phyloP scores from a whole-genome alignment of 179 eudicot genomes.

The Gypsophila paniculata region DNA sequence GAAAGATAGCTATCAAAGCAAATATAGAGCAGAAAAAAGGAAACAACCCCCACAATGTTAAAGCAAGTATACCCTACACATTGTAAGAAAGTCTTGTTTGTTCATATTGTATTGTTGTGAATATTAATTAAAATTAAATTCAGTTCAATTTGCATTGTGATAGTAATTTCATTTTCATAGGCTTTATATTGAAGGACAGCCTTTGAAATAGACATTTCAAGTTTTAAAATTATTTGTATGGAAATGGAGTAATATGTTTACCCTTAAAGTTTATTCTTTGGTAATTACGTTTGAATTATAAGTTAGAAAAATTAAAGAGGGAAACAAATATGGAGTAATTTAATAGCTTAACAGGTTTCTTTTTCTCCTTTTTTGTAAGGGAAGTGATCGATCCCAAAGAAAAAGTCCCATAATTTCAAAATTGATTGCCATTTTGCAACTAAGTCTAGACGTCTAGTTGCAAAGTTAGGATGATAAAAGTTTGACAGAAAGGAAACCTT shows the following conservation, averaged over 20 bases:
- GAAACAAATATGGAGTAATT: no score
- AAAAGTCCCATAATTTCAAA: no score
- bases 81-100: constrained; percentile 8
- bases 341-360: no score
- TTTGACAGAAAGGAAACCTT: no score
- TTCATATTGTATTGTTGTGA: constrained; percentile 18
- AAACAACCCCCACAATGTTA: constrained; percentile 9
- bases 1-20: constrained; percentile 8
- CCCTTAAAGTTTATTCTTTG: no score
- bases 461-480: no score
- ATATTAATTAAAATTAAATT: not conserved
- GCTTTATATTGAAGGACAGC: constrained; percentile 15
- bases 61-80: constrained; percentile 6
- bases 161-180: constrained; percentile 7
- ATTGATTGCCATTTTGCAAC: no score
- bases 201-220: constrained; percentile 25
- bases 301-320: no score
- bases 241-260: not conserved
- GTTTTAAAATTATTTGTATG: not conserved
- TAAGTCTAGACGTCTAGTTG: no score
- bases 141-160: constrained; percentile 15
- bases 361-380: no score
- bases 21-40: not conserved
- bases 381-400: no score
- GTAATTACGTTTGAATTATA: no score